A percentile compares a stretch with the other conserved stretches of the same genome.
Conservation (phyloP, 2,329 filamentous ascomycete genomes). For the Allantophomopsis cytisporea region DNA sequence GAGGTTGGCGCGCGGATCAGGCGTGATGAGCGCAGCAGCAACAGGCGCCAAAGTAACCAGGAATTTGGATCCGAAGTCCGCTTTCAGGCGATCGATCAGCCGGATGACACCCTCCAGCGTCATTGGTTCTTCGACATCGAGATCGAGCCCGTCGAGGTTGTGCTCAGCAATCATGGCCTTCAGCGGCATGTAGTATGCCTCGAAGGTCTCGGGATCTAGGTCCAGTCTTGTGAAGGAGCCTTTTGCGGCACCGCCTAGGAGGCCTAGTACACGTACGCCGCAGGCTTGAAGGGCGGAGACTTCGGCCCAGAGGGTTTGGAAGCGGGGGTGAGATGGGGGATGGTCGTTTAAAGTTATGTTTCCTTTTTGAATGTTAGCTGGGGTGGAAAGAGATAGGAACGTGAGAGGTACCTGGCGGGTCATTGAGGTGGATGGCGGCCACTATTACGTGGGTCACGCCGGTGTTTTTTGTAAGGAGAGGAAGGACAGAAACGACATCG, state of each 20-base stretch:
- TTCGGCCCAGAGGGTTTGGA: slow-evolving; percentile 67
- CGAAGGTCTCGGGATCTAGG: slow-evolving; percentile 44
- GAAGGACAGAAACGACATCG: slow-evolving; percentile 45
- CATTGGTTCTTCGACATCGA: slow-evolving; percentile 71
- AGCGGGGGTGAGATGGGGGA: slow-evolving; percentile 50
- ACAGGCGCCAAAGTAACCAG: slow-evolving; percentile 75
- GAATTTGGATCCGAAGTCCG: slow-evolving; percentile 57
- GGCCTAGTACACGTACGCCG: slow-evolving; percentile 70
- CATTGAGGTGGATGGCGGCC: slow-evolving; percentile 75
- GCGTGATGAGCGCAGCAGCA: slow-evolving; percentile 54
- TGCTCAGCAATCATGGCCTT: slow-evolving; percentile 47
- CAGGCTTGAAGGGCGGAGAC: slow-evolving; percentile 54
- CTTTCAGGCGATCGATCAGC: slow-evolving; percentile 52
- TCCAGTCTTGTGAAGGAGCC: slow-evolving; percentile 53
- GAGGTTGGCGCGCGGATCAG: slow-evolving; percentile 45
- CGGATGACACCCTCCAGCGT: slow-evolving; percentile 51
- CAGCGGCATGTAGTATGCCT: slow-evolving; percentile 60
- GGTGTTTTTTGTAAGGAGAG: slow-evolving; percentile 33
- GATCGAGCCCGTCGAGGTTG: slow-evolving; percentile 55
- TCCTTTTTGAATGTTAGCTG: slow-evolving; percentile 53
- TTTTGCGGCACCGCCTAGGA: slow-evolving; percentile 75
- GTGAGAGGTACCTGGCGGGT: slow-evolving; percentile 30
- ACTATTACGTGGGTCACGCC: slow-evolving; percentile 72
- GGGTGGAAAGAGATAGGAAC: slow-evolving; percentile 32
- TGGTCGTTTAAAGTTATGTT: slow-evolving; percentile 67